These are phyloP conservation scores for Alloteropsis semialata DNA, from an alignment of 176 grass and related monocot species.

Conservation along the genomic window DNA sequence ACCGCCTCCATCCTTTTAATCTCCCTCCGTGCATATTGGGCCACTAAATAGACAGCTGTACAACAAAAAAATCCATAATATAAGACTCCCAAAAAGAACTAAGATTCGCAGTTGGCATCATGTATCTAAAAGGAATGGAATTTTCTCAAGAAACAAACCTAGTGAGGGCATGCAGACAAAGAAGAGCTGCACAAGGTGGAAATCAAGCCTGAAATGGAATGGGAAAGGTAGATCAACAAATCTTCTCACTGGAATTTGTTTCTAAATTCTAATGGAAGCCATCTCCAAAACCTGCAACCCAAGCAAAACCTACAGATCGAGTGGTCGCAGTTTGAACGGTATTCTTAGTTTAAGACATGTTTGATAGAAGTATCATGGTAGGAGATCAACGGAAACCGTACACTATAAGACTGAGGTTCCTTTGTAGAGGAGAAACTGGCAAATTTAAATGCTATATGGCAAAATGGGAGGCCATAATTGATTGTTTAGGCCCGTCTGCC, in stretches of 20 bases:
- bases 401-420: not conserved
- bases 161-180: conserved; percentile 90
- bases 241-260: not conserved
- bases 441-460: not conserved
- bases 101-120: not conserved
- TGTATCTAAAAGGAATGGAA: not conserved
- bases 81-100: not conserved
- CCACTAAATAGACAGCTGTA: conserved; percentile 85
- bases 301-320: not conserved
- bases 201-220: conserved; percentile 72
- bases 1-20: conserved; percentile 96
- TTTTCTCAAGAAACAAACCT: conserved; percentile 51
- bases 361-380: not conserved
- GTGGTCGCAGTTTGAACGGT: not conserved
- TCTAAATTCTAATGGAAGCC: conserved; percentile 19
- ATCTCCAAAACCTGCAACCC: not conserved
- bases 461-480: not conserved
- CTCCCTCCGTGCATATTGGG: conserved; percentile 71
- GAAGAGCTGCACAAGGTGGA: conserved; percentile 96
- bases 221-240: conserved; percentile 7
- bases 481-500: not conserved
- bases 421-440: not conserved
- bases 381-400: not conserved
- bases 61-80: conserved; percentile 24
- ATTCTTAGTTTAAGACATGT: not conserved